phyloP scores from a whole-genome alignment of 2,329 filamentous ascomycete species.

The Cryphonectria japonica region DNA sequence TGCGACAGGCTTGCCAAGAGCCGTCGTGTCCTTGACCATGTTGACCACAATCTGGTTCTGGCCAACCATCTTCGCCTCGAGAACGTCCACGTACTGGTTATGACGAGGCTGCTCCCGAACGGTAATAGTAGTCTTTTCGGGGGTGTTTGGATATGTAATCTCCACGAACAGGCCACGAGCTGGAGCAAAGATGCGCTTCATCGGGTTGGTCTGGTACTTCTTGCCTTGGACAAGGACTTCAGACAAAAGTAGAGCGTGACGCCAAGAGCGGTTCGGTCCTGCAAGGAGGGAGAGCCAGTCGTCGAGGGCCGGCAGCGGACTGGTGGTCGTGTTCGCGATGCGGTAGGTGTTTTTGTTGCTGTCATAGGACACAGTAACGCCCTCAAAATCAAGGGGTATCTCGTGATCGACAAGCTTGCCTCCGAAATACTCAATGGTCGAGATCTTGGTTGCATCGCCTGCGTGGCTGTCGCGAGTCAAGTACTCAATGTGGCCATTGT shows the following conservation, averaged over 20 bases:
- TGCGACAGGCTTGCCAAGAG: conserved; percentile 78
- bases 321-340: conserved; percentile 74
- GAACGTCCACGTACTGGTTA: conserved; percentile 84
- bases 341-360: conserved; percentile 81
- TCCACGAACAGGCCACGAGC: conserved; percentile 87
- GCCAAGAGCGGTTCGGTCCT: conserved; percentile 85
- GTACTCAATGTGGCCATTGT: conserved; percentile 81
- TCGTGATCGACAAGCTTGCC: conserved; percentile 77
- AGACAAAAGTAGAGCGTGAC: conserved; percentile 89
- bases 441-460: conserved; percentile 73
- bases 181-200: conserved; percentile 88
- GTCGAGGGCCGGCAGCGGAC: conserved; percentile 76
- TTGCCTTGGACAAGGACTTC: conserved; percentile 95
- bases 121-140: conserved; percentile 79
- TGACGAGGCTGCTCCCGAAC: conserved; percentile 86
- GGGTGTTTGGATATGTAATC: conserved; percentile 79
- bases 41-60: conserved; percentile 84
- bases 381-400: conserved; percentile 78
- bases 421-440: conserved; percentile 92
- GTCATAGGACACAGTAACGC: conserved; percentile 81
- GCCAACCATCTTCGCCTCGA: conserved; percentile 77
- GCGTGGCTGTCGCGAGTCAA: conserved; percentile 81
- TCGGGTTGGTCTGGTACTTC: conserved; percentile 96
- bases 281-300: conserved; percentile 89
- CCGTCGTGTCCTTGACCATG: conserved; percentile 91